Conservation (phyloP, 1,284 basidiomycete species). For the Leccinum pachyderme region DNA sequence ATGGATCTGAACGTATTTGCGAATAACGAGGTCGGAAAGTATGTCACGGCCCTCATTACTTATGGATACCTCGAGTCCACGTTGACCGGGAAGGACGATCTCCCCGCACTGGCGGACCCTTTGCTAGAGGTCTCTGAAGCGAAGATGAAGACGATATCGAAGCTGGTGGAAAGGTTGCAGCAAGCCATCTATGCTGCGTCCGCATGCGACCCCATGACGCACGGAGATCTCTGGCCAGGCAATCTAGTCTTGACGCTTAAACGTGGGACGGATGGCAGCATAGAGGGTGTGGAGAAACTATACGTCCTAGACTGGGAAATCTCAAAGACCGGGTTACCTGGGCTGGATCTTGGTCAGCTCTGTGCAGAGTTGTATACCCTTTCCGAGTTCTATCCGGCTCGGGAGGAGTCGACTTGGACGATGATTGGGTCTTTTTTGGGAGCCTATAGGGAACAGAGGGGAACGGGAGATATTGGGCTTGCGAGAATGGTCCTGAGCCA, state of each 20-base stretch:
- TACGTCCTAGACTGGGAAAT: conserved; percentile 62
- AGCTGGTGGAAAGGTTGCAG: conserved; percentile 36
- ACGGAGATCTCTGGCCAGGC: conserved; percentile 69
- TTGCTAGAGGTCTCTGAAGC: conserved; percentile 38
- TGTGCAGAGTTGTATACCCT: conserved; percentile 54
- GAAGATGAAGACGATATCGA: conserved; percentile 38
- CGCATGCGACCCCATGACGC: conserved; percentile 30
- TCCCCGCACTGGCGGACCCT: conserved; percentile 40
- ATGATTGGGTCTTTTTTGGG: conserved; percentile 42
- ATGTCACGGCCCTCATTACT: conserved; percentile 41
- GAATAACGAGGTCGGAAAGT: conserved; percentile 41
- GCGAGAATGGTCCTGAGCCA: conserved; percentile 39
- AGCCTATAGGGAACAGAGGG: conserved; percentile 37
- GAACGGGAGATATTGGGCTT: conserved; percentile 19
- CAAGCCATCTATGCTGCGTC: conserved; percentile 37
- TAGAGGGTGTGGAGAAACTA: conserved; percentile 37
- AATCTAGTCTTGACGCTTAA: conserved; percentile 47
- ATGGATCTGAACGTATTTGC: conserved; percentile 39
- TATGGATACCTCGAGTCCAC: conserved; percentile 51
- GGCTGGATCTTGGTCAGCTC: conserved; percentile 58
- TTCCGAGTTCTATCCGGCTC: conserved; percentile 42
- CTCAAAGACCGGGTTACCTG: conserved; percentile 48
- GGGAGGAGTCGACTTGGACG: conserved; percentile 32
- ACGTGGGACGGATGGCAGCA: conserved; percentile 19
- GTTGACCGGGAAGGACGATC: conserved; percentile 35